A percentile compares a stretch with the other conserved stretches of the same genome.
Evolutionary conservation across 768 basidiomycete genomes (phyloP).

Genomic region (Leccinum olivaceopallidum): DNA sequence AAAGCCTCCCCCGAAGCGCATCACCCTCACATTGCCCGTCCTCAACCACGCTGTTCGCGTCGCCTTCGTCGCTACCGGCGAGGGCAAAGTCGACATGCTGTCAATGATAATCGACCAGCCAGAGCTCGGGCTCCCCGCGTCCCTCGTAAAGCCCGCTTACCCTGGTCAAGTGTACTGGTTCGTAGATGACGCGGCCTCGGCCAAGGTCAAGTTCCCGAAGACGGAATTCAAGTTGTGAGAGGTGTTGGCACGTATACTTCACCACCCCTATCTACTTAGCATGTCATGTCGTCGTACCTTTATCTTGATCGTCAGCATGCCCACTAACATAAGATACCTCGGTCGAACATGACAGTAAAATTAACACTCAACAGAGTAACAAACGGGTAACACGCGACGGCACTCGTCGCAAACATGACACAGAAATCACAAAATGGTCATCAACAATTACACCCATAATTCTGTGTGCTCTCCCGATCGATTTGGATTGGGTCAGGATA

Average conservation of each 20-base stretch:
- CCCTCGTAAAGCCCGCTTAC: slow-evolving; percentile 71
- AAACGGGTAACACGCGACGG: slow-evolving; percentile 34
- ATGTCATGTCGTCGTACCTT: slow-evolving; percentile 16
- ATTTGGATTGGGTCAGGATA: slow-evolving; percentile 99
- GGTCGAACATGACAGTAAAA: slow-evolving; percentile 25
- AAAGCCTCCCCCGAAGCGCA: slow-evolving; percentile 86
- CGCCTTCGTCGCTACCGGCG: slow-evolving; percentile 87
- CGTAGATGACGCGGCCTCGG: slow-evolving; percentile 81
- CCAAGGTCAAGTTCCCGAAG: slow-evolving; percentile 57
- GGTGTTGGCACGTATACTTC: slow-evolving; percentile 7
- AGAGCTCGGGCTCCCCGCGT: slow-evolving; percentile 76
- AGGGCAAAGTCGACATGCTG: slow-evolving; percentile 77
- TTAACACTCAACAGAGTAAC: slow-evolving; percentile 36
- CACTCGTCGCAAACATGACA: slow-evolving; percentile 26
- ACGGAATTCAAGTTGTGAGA: slow-evolving; percentile 56
- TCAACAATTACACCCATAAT: slow-evolving; percentile 90
- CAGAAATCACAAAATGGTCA: slow-evolving; percentile 30
- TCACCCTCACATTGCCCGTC: slow-evolving; percentile 91
- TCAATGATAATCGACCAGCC: slow-evolving; percentile 75
- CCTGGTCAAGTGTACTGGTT: slow-evolving; percentile 96
- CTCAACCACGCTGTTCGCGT: slow-evolving; percentile 87
- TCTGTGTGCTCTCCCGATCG: slow-evolving; percentile 89
- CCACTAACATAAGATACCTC: slow-evolving; percentile 29
- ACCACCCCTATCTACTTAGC: slow-evolving; percentile 14
- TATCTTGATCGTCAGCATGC: slow-evolving; percentile 12